phyloP scores from a whole-genome alignment of 139 green algal species.

The Mychonastes homosphaera region DNA sequence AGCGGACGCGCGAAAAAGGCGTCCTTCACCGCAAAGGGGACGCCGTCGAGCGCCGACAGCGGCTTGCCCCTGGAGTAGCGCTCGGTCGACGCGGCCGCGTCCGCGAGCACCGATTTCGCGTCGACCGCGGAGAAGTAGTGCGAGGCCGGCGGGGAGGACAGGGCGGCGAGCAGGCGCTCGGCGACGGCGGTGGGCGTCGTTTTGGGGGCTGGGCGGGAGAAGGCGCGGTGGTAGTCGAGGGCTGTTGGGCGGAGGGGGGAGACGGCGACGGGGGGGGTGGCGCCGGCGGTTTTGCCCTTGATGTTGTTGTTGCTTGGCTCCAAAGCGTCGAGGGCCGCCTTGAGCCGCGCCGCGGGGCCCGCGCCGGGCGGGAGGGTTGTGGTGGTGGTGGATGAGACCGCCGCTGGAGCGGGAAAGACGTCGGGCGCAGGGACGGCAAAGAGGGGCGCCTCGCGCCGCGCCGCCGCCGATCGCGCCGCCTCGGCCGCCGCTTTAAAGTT shows the following conservation, averaged over 20 bases:
- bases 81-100: conserved; percentile 16
- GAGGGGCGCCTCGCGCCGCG: no score
- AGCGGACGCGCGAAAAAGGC: conserved; percentile 5
- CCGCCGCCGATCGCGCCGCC: no score
- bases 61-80: conserved; percentile 19
- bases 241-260: conserved; percentile 6
- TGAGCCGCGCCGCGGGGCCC: neutral
- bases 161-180: conserved; percentile 25
- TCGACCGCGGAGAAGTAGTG: conserved; percentile 17
- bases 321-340: conserved; percentile 5
- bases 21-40: conserved; percentile 80
- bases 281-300: neutral
- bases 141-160: neutral
- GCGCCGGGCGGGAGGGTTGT: no score
- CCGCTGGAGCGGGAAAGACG: no score
- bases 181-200: conserved; percentile 38
- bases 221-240: conserved; percentile 18
- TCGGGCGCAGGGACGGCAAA: no score
- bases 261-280: neutral
- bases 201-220: neutral
- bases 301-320: neutral
- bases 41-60: conserved; percentile 63
- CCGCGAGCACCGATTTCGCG: conserved; percentile 13
- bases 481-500: no score
- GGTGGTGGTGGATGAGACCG: no score